A percentile compares a stretch with the other conserved stretches of the same genome.
phyloP scores from a whole-genome alignment of 352 stramenopile genomes.

The Globisporangium splendens region DNA sequence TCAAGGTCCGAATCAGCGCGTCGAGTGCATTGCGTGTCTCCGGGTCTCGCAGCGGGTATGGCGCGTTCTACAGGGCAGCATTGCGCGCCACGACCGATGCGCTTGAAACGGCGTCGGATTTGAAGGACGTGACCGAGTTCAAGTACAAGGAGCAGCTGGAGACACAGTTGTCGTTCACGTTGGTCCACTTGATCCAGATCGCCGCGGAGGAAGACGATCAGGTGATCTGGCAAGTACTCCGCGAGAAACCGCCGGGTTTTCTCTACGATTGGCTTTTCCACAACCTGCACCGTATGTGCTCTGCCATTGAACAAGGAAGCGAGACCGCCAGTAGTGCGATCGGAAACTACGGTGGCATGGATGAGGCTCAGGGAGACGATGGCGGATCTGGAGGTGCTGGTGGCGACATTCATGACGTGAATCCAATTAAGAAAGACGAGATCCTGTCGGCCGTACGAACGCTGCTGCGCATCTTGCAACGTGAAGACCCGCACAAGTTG shows the following conservation, averaged over 20 bases:
- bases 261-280: slow-evolving; percentile 89
- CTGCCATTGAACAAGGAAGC: slow-evolving; percentile 54
- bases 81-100: slow-evolving; percentile 67
- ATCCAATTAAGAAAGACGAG: slow-evolving; percentile 79
- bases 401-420: slow-evolving; percentile 76
- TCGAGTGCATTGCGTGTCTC: slow-evolving; percentile 75
- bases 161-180: slow-evolving; percentile 82
- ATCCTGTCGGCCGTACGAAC: slow-evolving; percentile 71
- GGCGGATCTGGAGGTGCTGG: slow-evolving; percentile 23
- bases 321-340: slow-evolving; percentile 15
- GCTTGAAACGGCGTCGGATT: slow-evolving; percentile 77
- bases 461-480: slow-evolving; percentile 71
- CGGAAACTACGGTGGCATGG: slow-evolving; percentile 21
- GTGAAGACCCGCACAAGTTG: slow-evolving; percentile 49
- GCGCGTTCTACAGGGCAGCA: slow-evolving; percentile 63
- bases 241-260: slow-evolving; percentile 63
- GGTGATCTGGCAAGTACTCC: slow-evolving; percentile 62
- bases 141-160: slow-evolving; percentile 89
- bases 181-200: slow-evolving; percentile 80
- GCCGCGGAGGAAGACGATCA: slow-evolving; percentile 68
- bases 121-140: slow-evolving; percentile 88
- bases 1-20: slow-evolving; percentile 86
- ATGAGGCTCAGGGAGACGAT: slow-evolving; percentile 21
- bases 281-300: slow-evolving; percentile 82
- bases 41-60: slow-evolving; percentile 60